Evolutionary conservation across 495 filamentous ascomycete genomes (phyloP).

Genomic region (Penicillium subrubescens): DNA sequence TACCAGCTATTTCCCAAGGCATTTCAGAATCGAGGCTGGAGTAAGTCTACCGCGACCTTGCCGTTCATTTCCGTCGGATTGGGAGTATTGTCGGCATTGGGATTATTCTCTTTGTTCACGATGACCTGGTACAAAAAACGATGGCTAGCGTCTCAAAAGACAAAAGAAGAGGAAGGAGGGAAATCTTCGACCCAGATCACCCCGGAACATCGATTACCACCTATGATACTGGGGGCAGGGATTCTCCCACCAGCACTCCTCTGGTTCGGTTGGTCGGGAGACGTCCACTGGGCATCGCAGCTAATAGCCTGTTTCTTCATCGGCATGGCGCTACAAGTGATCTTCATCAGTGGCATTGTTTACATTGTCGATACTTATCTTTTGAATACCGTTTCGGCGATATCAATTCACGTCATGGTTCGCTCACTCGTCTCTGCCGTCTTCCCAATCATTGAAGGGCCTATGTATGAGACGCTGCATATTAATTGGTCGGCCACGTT

Average conservation of each 20-base stretch:
- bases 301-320: slow-evolving; percentile 32
- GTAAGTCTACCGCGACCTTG: slow-evolving; percentile 37
- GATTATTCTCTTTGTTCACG: slow-evolving; percentile 24
- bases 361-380: slow-evolving; percentile 60
- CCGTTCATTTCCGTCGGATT: slow-evolving; percentile 58
- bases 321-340: slow-evolving; percentile 30
- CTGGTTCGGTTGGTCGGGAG: slow-evolving; percentile 58
- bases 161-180: not conserved
- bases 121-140: slow-evolving; percentile 29
- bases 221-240: slow-evolving; percentile 52
- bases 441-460: slow-evolving; percentile 30
- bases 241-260: slow-evolving; percentile 56
- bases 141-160: slow-evolving; percentile 17
- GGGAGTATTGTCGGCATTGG: slow-evolving; percentile 34
- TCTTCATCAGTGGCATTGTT: slow-evolving; percentile 39
- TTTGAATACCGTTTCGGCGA: slow-evolving; percentile 52
- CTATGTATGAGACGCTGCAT: slow-evolving; percentile 42
- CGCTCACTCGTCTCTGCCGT: slow-evolving; percentile 56
- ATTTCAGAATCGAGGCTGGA: slow-evolving; percentile 49
- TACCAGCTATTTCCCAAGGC: slow-evolving; percentile 55
- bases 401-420: slow-evolving; percentile 65
- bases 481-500: slow-evolving; percentile 62
- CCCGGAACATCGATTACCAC: slow-evolving; percentile 55
- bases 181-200: slow-evolving; percentile 3
- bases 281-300: slow-evolving; percentile 26